phyloP scores from a whole-genome alignment of 768 basidiomycete genomes.

The Mycena filopes region DNA sequence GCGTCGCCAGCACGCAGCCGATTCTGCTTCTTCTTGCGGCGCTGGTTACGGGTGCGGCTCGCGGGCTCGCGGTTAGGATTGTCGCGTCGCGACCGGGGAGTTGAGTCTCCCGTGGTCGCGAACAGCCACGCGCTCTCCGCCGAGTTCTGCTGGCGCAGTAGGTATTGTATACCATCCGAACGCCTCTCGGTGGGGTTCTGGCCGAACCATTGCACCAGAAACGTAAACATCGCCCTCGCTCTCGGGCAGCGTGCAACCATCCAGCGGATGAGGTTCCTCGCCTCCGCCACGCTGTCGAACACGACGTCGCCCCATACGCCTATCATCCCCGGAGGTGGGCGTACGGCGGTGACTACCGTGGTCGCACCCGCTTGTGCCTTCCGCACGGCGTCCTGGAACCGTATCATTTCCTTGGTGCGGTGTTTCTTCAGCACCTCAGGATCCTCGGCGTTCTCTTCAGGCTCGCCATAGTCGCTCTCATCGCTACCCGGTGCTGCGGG shows the following conservation, averaged over 20 bases:
- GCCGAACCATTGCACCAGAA: neutral
- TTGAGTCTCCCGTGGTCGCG: neutral
- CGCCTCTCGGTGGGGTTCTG: neutral
- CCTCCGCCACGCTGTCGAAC: neutral
- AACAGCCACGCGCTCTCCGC: neutral
- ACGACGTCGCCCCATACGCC: neutral
- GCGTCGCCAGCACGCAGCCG: too few relatives aligned
- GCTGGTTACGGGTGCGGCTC: neutral
- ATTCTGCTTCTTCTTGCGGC: too few relatives aligned
- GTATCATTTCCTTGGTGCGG: neutral
- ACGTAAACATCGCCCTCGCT: neutral
- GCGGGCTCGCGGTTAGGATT: too few relatives aligned
- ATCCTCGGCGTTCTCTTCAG: neutral
- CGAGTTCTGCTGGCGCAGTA: neutral
- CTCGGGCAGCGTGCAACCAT: neutral
- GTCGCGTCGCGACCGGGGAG: neutral
- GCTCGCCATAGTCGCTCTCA: neutral
- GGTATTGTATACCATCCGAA: neutral
- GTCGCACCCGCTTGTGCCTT: neutral
- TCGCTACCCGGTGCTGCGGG: neutral
- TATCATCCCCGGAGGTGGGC: neutral
- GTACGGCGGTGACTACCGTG: neutral
- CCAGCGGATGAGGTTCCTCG: neutral
- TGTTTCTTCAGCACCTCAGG: neutral
- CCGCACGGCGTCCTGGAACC: neutral